Conservation (phyloP, 75 land plant genomes). For the Isoetes taiwanensis region DNA sequence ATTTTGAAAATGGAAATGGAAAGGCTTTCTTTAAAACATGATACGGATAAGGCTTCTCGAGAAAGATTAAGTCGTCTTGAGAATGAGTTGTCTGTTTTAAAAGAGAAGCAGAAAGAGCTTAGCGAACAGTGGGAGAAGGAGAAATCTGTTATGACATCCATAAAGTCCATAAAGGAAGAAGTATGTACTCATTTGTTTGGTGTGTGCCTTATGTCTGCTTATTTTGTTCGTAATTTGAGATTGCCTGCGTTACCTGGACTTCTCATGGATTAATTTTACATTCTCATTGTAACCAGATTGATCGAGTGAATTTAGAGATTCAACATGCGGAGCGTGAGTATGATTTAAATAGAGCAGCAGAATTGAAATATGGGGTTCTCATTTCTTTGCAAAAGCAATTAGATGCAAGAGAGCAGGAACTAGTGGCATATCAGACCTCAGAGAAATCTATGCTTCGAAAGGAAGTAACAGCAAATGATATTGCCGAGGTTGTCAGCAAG, state of each 20-base stretch:
- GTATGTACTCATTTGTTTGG: slow-evolving; percentile 12
- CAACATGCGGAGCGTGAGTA: slow-evolving; percentile 47
- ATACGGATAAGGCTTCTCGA: slow-evolving; percentile 60
- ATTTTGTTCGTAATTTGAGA: background rate
- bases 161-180: slow-evolving; percentile 75
- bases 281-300: slow-evolving; percentile 16
- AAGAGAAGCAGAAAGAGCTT: slow-evolving; percentile 56
- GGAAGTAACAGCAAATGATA: slow-evolving; percentile 38
- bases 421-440: slow-evolving; percentile 19
- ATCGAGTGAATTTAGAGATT: slow-evolving; percentile 38
- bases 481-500: slow-evolving; percentile 51
- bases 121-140: slow-evolving; percentile 54
- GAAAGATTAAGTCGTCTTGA: slow-evolving; percentile 59
- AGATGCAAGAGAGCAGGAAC: slow-evolving; percentile 35
- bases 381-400: slow-evolving; percentile 30
- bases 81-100: slow-evolving; percentile 38
- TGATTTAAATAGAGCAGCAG: slow-evolving; percentile 48
- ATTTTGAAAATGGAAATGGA: slow-evolving; percentile 76
- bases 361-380: slow-evolving; percentile 42
- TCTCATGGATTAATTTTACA: background rate
- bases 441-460: slow-evolving; percentile 33
- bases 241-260: background rate
- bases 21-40: slow-evolving; percentile 59
- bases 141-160: slow-evolving; percentile 50
- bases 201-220: background rate